A percentile compares a stretch with the other conserved stretches of the same genome.
Conservation (phyloP, 2,329 filamentous ascomycete species). For the Aspergillus caelatus region DNA sequence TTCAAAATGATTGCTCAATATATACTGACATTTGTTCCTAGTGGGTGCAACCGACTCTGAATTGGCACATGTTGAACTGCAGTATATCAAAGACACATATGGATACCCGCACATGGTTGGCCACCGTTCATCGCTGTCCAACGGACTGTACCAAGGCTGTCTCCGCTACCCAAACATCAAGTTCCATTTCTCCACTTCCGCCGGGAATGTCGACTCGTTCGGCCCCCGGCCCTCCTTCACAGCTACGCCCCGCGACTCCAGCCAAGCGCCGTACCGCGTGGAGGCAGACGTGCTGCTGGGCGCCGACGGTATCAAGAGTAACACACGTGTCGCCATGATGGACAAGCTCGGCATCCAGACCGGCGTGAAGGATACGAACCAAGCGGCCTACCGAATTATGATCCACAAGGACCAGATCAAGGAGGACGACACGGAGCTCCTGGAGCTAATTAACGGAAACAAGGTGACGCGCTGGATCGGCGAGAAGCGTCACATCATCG, state of each 20-base stretch:
- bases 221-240: constrained; percentile 63
- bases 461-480: constrained; percentile 67
- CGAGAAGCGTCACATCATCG: constrained; percentile 68
- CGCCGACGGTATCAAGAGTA: constrained; percentile 59
- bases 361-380: constrained; percentile 52
- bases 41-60: constrained; percentile 67
- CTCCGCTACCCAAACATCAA: constrained; percentile 62
- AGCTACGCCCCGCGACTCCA: constrained; percentile 58
- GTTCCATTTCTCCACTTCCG: constrained; percentile 67
- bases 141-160: constrained; percentile 71
- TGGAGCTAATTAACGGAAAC: constrained; percentile 59
- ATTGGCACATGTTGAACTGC: constrained; percentile 70
- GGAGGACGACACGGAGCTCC: constrained; percentile 53
- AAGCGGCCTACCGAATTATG: constrained; percentile 59
- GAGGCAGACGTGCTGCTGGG: constrained; percentile 56
- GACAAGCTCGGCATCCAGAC: constrained; percentile 40
- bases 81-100: constrained; percentile 68
- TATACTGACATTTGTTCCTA: constrained; percentile 44
- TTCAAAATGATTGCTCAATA: background rate
- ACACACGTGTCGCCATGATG: constrained; percentile 48
- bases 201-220: constrained; percentile 62
- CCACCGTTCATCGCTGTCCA: constrained; percentile 72
- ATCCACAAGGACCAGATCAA: constrained; percentile 51
- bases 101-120: constrained; percentile 79
- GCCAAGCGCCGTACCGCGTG: constrained; percentile 51